phyloP scores from a whole-genome alignment of 495 filamentous ascomycete species.

The Talaromyces adpressus region DNA sequence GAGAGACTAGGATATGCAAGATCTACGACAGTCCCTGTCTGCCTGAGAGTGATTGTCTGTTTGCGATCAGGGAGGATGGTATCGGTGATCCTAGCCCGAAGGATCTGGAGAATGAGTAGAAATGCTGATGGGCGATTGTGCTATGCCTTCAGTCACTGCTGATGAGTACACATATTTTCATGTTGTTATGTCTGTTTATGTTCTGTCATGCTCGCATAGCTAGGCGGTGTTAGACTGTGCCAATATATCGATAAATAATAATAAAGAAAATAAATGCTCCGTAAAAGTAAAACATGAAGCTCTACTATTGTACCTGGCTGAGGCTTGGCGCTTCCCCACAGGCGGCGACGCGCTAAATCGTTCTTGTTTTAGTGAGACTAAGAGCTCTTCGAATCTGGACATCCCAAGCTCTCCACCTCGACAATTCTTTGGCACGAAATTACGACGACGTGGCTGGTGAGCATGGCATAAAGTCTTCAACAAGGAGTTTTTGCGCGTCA shows the following conservation, averaged over 20 bases:
- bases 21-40: slow-evolving; percentile 98
- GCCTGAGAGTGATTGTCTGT: slow-evolving; percentile 92
- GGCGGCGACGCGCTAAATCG: neutral
- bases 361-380: neutral
- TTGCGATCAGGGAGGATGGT: slow-evolving; percentile 94
- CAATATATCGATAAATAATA: neutral
- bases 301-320: neutral
- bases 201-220: neutral
- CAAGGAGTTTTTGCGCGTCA: neutral
- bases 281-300: neutral
- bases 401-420: neutral
- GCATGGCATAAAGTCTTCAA: neutral
- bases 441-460: neutral
- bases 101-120: slow-evolving; percentile 76
- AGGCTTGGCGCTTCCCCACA: slow-evolving; percentile 1
- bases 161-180: neutral
- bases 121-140: neutral
- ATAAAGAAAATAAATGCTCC: too few relatives aligned
- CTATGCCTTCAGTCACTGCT: neutral
- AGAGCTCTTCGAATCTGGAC: slow-evolving; percentile 1
- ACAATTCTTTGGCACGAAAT: neutral
- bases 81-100: slow-evolving; percentile 95
- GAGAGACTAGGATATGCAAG: slow-evolving; percentile 94
- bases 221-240: neutral
- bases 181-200: neutral